phyloP scores from a whole-genome alignment of 2,329 filamentous ascomycete genomes.

The Eurotiales sp. region DNA sequence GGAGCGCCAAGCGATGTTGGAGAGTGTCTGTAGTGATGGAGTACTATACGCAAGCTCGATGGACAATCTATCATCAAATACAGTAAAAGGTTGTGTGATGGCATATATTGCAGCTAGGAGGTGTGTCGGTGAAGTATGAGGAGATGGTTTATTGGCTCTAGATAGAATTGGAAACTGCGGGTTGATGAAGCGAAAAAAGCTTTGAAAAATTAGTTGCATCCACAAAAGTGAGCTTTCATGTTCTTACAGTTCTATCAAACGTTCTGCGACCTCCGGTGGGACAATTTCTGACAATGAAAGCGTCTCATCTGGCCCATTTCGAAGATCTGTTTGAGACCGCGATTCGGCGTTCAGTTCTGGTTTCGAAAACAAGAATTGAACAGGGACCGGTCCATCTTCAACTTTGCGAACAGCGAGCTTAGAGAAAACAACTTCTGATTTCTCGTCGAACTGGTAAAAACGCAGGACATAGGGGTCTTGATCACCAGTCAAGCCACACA shows the following conservation, averaged over 20 bases:
- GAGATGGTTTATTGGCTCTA: not conserved
- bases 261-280: constrained; percentile 10
- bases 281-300: constrained; percentile 1
- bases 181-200: constrained; percentile 6
- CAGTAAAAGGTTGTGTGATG: constrained; percentile 7
- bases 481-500: constrained; percentile 8
- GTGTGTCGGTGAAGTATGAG: constrained; percentile 6
- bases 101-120: constrained; percentile 10
- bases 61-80: constrained; percentile 7
- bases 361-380: constrained; percentile 9
- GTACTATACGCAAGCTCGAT: constrained; percentile 6
- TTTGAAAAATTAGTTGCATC: not conserved
- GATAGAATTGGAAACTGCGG: constrained; percentile 9
- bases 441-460: constrained; percentile 3
- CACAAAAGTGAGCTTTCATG: too few species aligned
- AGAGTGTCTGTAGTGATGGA: constrained; percentile 2
- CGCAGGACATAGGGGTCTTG: constrained; percentile 9
- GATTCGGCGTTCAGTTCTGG: constrained; percentile 7
- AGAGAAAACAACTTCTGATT: constrained; percentile 5
- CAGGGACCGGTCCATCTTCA: not conserved
- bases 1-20: constrained; percentile 9
- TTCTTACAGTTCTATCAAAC: constrained; percentile 9
- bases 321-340: constrained; percentile 2
- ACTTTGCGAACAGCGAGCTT: constrained; percentile 9
- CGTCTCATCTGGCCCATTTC: not conserved